phyloP scores from a whole-genome alignment of 1,284 basidiomycete genomes.

The Apiotrichum brassicae region DNA sequence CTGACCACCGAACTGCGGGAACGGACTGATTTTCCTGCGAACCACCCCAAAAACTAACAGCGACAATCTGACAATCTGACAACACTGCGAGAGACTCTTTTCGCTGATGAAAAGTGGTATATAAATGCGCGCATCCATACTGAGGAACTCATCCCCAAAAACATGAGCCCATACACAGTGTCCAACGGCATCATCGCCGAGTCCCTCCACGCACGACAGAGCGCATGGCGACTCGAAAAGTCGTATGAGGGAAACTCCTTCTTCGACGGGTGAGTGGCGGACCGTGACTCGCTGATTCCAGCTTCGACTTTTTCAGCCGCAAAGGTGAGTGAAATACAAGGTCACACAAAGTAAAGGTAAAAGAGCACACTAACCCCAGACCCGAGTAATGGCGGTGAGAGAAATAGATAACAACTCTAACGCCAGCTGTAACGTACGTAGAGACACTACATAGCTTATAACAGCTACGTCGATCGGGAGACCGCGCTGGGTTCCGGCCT shows the following conservation, averaged over 20 bases:
- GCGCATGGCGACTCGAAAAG: slow-evolving; percentile 19
- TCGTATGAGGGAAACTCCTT: slow-evolving; percentile 38
- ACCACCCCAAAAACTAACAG: no score
- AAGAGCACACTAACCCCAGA: slow-evolving; percentile 13
- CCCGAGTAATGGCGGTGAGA: slow-evolving; percentile 40
- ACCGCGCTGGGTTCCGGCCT: slow-evolving; percentile 27
- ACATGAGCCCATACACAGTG: no score
- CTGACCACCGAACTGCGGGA: no score
- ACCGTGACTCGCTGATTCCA: slow-evolving; percentile 1
- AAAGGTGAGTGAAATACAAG: slow-evolving; percentile 20
- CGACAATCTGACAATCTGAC: no score
- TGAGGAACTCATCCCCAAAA: no score
- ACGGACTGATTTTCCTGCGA: no score
- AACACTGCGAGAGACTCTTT: no score
- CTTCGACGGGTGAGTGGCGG: slow-evolving; percentile 34
- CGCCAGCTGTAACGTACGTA: background rate
- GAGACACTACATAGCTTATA: background rate
- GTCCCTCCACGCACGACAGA: background rate
- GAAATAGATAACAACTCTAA: background rate
- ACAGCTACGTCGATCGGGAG: slow-evolving; percentile 22
- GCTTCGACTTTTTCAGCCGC: slow-evolving; percentile 33
- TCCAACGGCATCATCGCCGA: no score
- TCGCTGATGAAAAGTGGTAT: no score
- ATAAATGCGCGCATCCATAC: no score
- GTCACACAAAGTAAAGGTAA: background rate